Conservation (phyloP, 768 basidiomycete species). For the Floccularia luteovirens region DNA sequence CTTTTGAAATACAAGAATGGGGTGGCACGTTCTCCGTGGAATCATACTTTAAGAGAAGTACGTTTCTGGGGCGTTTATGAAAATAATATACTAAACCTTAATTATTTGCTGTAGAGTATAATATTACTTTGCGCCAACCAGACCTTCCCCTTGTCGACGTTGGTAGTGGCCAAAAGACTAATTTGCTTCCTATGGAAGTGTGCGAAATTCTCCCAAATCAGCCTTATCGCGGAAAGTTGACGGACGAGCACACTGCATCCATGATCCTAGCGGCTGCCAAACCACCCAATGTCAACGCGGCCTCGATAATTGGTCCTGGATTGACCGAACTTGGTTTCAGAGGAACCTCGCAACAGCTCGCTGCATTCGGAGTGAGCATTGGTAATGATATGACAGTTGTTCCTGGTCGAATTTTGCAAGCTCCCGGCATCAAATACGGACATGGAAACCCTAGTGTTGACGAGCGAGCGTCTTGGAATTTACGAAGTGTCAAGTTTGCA, state of each 20-base stretch:
- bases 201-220: constrained; percentile 67
- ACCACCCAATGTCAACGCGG: constrained; percentile 62
- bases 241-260: constrained; percentile 56
- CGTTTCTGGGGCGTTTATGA: constrained; percentile 7
- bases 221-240: constrained; percentile 62
- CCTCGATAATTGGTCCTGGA: constrained; percentile 52
- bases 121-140: constrained; percentile 38
- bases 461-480: constrained; percentile 73
- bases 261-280: constrained; percentile 74
- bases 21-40: constrained; percentile 52
- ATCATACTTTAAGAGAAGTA: constrained; percentile 62
- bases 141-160: constrained; percentile 55
- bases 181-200: constrained; percentile 61
- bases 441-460: constrained; percentile 34
- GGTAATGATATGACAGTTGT: constrained; percentile 58
- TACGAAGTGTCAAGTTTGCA: constrained; percentile 58
- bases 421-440: constrained; percentile 59
- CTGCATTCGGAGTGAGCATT: constrained; percentile 57
- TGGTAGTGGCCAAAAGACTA: constrained; percentile 36
- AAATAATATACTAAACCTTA: constrained; percentile 6
- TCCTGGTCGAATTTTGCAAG: constrained; percentile 59
- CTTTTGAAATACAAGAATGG: constrained; percentile 52
- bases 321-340: constrained; percentile 54
- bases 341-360: constrained; percentile 28
- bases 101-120: constrained; percentile 44